Conservation (phyloP, 306 rosid species). For the Gastrolobium bilobum region DNA sequence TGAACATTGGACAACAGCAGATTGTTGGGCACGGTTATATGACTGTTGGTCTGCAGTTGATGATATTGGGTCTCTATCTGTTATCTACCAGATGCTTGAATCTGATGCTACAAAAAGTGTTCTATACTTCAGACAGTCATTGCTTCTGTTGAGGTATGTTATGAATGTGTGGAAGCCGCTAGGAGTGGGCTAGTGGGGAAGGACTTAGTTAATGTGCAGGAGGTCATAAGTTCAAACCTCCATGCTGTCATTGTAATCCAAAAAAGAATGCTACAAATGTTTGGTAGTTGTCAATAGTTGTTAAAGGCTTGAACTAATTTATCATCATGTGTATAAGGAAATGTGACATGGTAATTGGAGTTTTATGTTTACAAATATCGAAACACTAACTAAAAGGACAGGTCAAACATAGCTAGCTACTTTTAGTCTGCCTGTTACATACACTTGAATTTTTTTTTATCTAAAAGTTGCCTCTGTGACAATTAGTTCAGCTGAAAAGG, state of each 20-base stretch:
- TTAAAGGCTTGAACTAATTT: constrained; percentile 29
- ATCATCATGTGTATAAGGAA: constrained; percentile 15
- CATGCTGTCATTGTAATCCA: background rate
- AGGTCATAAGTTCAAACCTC: constrained; percentile 28
- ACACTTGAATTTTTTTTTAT: background rate
- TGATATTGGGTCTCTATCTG: constrained; percentile 94
- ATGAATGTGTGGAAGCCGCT: constrained; percentile 26
- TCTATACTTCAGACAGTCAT: constrained; percentile 90
- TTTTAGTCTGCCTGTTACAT: background rate
- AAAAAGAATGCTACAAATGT: constrained; percentile 5
- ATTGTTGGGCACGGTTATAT: constrained; percentile 90
- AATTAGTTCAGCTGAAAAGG: background rate
- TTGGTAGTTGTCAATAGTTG: constrained; percentile 3
- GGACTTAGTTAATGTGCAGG: constrained; percentile 2
- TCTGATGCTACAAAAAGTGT: constrained; percentile 94
- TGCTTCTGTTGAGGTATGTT: constrained; percentile 92
- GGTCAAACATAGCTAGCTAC: background rate
- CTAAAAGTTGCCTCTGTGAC: background rate
- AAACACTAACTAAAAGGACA: constrained; percentile 14
- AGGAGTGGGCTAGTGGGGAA: background rate
- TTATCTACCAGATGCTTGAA: constrained; percentile 96
- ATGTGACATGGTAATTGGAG: background rate
- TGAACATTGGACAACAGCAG: constrained; percentile 89
- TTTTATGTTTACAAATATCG: constrained; percentile 27
- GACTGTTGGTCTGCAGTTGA: constrained; percentile 98